Evolutionary conservation across 2,329 filamentous ascomycete species (phyloP), one percentile per base, ranked within the genome.

Genomic region (Apiospora kogelbergensis): DNA sequence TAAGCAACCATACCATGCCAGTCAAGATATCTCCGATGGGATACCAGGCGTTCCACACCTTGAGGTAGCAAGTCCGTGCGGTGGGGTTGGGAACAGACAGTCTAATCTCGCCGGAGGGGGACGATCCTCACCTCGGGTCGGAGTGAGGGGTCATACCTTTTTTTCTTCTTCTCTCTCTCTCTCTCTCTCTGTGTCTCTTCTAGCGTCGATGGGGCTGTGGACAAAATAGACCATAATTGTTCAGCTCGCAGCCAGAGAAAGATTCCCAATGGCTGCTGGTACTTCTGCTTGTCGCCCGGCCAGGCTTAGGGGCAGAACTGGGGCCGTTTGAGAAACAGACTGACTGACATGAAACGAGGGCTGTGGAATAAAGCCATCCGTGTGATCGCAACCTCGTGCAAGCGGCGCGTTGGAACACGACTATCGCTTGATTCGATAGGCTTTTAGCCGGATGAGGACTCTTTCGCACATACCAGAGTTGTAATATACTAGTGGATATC

Each of bases 81-180:
- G 17, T 30, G 53, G 53, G 37, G 53, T 60, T 30, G 53, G 30
- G 53, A 60, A 60, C 53, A 33, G 26, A 60, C 53, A 60, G 17
- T 37, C 53, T 26, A 60, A 60, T 60, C 53, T 60, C 53, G 26
- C 53, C 53, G 24, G 26, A 9, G 33, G 20, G 30, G 53, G 53
- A 30, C 17, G 53, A 60, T 60, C 53, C 26, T 60, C 53, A 60
- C 53, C 53, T 60, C 53, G 30, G 48, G 53, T 60, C 53, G 53
- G 53, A 60, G 53, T n/a, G 53, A 60, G 53, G 53, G 53, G 53
- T 60, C 53, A 37, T 30, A 60, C 45, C 1, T 48, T 2, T 30
- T 30, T 30, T 20, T 53, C 15, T 30, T 6, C 11, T 26, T 9
- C 13, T 53, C n/a, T n/a, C n/a, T n/a, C n/a, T n/a, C n/a, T n/a